Conservation (phyloP, 1,139 yeast species). For the Yamadazyma siamensis region DNA sequence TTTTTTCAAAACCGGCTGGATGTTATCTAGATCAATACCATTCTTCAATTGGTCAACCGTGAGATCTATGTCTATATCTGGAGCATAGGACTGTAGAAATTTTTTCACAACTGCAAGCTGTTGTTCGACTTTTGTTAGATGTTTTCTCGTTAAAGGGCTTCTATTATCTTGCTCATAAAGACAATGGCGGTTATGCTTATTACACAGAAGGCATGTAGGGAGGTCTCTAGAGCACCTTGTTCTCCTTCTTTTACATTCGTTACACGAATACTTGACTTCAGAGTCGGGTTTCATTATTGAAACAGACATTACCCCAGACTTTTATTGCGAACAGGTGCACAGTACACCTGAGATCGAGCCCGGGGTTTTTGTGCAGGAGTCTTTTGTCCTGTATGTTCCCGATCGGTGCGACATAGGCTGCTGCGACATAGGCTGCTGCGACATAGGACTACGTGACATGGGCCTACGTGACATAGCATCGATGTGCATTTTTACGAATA, state of each 20-base stretch:
- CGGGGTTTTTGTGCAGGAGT: too few relatives aligned
- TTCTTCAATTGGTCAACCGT: slow-evolving; percentile 11
- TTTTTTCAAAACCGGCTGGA: not conserved
- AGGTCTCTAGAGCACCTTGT: slow-evolving; percentile 17
- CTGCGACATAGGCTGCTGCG: too few relatives aligned
- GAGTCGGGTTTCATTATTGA: not conserved
- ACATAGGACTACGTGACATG: too few relatives aligned
- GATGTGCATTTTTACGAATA: too few relatives aligned
- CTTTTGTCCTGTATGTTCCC: too few relatives aligned
- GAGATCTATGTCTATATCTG: slow-evolving; percentile 11
- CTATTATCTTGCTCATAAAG: slow-evolving; percentile 14
- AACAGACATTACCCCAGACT: not conserved
- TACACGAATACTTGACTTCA: slow-evolving; percentile 14
- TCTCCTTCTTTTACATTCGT: slow-evolving; percentile 17
- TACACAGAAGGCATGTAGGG: slow-evolving; percentile 15
- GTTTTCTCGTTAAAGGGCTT: slow-evolving; percentile 18
- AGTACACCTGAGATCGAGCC: too few relatives aligned
- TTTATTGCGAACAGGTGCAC: too few relatives aligned
- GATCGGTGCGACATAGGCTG: too few relatives aligned
- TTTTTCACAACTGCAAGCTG: slow-evolving; percentile 11
- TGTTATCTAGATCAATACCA: slow-evolving; percentile 12
- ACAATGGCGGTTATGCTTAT: slow-evolving; percentile 16
- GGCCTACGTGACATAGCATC: too few relatives aligned
- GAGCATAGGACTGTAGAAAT: slow-evolving; percentile 8
- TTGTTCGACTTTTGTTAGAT: slow-evolving; percentile 19